Conservation (phyloP, 306 rosid species). For the Cyamopsis tetragonoloba region DNA sequence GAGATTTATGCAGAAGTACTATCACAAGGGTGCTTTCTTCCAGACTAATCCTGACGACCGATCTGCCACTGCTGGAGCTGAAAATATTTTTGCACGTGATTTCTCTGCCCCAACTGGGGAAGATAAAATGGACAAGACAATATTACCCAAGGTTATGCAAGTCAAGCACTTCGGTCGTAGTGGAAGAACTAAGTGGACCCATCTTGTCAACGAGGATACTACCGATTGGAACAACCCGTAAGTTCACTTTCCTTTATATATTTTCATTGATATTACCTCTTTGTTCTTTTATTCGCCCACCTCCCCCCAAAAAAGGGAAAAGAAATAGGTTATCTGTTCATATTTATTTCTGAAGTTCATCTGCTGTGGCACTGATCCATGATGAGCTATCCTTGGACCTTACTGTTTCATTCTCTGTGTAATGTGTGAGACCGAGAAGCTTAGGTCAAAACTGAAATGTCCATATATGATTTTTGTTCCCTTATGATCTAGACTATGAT, state of each 20-base stretch:
- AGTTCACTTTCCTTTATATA: slow-evolving; percentile 32
- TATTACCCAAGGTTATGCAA: slow-evolving; percentile 95
- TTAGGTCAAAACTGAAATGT: slow-evolving; percentile 13
- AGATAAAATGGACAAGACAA: slow-evolving; percentile 96
- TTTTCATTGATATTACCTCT: background rate
- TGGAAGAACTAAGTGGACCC: slow-evolving; percentile 98
- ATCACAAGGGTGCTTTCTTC: slow-evolving; percentile 95
- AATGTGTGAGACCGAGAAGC: slow-evolving; percentile 13
- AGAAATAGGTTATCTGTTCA: background rate
- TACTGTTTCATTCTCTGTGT: background rate
- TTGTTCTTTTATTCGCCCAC: slow-evolving; percentile 1
- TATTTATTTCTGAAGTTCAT: slow-evolving; percentile 8
- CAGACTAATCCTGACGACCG: slow-evolving; percentile 58
- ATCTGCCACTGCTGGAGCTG: slow-evolving; percentile 52
- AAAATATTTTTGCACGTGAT: slow-evolving; percentile 63
- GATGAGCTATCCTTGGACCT: background rate
- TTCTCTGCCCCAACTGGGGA: slow-evolving; percentile 96
- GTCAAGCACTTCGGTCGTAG: slow-evolving; percentile 99
- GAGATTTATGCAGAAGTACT: slow-evolving; percentile 98
- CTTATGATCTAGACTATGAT: background rate
- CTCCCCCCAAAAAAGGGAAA: background rate
- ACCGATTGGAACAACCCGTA: slow-evolving; percentile 98
- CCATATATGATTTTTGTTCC: background rate
- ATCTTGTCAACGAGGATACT: slow-evolving; percentile 95
- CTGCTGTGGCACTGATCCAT: background rate